These are phyloP conservation scores for Fistulina hepatica DNA, from an alignment of 1,284 basidiomycete genomes.

Conservation along the genomic window DNA sequence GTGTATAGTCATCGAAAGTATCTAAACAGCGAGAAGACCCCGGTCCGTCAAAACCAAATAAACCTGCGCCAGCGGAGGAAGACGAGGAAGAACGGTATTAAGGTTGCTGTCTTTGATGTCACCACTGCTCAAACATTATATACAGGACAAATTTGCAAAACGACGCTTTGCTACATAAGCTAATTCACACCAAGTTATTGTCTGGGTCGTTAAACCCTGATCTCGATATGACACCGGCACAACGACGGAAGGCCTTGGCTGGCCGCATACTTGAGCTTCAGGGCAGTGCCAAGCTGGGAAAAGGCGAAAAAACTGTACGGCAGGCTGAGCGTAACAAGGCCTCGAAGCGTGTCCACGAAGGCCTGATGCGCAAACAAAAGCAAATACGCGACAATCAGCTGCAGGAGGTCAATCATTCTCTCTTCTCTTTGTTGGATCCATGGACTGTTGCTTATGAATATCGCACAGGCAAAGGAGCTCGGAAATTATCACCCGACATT, in stretches of 20 bases:
- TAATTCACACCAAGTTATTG: slow-evolving; percentile 67
- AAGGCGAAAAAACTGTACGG: slow-evolving; percentile 52
- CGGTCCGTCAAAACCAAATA: slow-evolving; percentile 10
- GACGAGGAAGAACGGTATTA: slow-evolving; percentile 37
- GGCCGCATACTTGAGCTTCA: slow-evolving; percentile 64
- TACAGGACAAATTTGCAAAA: slow-evolving; percentile 61
- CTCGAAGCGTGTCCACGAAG: slow-evolving; percentile 58
- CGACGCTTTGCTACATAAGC: slow-evolving; percentile 60
- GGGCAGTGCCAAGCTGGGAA: slow-evolving; percentile 55
- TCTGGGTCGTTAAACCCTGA: slow-evolving; percentile 58
- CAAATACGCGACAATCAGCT: slow-evolving; percentile 42
- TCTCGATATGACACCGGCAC: slow-evolving; percentile 48
- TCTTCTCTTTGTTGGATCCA: slow-evolving; percentile 1
- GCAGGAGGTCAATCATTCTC: slow-evolving; percentile 42
- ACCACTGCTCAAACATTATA: neutral
- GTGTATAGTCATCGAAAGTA: slow-evolving; percentile 61
- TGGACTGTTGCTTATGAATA: slow-evolving; percentile 11
- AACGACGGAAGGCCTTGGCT: slow-evolving; percentile 57
- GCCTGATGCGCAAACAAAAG: slow-evolving; percentile 49
- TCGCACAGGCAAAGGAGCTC: slow-evolving; percentile 54
- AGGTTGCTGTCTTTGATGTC: neutral
- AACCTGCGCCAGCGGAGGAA: slow-evolving; percentile 25
- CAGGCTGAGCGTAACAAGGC: slow-evolving; percentile 54
- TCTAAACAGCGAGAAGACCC: slow-evolving; percentile 38
- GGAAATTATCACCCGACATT: slow-evolving; percentile 72